phyloP scores from a whole-genome alignment of 768 basidiomycete genomes.

The Candolleomyces eurysporus region DNA sequence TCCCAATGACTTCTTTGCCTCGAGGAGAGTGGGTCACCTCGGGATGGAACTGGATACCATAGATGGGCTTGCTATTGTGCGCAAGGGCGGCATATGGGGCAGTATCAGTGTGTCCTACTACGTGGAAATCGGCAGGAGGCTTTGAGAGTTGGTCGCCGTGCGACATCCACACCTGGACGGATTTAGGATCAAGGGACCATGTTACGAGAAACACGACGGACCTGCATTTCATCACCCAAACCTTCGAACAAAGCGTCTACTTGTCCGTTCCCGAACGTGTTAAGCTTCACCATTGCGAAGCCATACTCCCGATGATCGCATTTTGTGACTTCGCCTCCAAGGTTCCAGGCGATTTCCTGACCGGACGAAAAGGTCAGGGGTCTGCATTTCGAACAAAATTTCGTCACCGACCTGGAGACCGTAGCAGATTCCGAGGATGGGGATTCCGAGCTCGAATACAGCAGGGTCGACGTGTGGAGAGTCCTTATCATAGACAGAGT shows the following conservation, averaged over 20 bases:
- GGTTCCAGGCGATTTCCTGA: constrained; percentile 91
- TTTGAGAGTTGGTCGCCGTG: constrained; percentile 92
- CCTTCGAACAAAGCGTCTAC: constrained; percentile 82
- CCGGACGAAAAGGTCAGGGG: neutral
- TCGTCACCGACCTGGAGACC: constrained; percentile 74
- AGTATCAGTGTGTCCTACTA: constrained; percentile 81
- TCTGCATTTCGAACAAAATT: neutral
- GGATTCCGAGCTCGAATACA: constrained; percentile 84
- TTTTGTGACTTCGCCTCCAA: constrained; percentile 80
- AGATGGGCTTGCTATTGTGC: constrained; percentile 84
- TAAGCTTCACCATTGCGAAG: constrained; percentile 77
- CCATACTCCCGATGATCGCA: constrained; percentile 96
- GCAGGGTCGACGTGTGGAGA: constrained; percentile 93
- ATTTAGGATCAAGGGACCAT: neutral
- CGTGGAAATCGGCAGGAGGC: constrained; percentile 79
- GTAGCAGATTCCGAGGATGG: constrained; percentile 96
- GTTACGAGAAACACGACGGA: constrained; percentile 26
- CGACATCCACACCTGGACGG: constrained; percentile 97
- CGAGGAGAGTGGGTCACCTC: constrained; percentile 94
- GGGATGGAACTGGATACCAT: constrained; percentile 98
- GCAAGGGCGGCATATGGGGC: constrained; percentile 94
- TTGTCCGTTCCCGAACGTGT: constrained; percentile 51
- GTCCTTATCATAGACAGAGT: constrained; percentile 92
- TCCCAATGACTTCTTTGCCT: constrained; percentile 86
- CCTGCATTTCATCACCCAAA: constrained; percentile 88